Base-by-base conservation (phyloP, 176 grass and related monocot species). In the Chrysopogon serrulatus region DNA sequence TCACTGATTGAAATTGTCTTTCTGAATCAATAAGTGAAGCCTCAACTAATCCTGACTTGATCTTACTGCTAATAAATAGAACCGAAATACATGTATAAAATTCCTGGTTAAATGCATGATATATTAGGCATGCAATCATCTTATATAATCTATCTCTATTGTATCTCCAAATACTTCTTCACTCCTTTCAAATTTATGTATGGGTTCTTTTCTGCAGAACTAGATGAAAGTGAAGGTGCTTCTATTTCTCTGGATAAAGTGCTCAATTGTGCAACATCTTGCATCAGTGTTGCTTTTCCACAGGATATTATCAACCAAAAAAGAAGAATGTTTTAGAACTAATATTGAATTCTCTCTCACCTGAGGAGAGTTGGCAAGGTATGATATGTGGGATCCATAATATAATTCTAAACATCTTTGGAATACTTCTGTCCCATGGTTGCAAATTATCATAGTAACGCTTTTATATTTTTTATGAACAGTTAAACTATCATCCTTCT, bases 401-500 rank as follows among this genome's bases (percentile, higher is more conserved):
- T 87, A 79, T 89, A 76, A 80, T 71, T 87, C 5, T 74, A 19
- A 42, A 72, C 40, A 84, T 73, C 44, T 42, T 67, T 68, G 33
- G n/a, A 43, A 30, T 78, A 34, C 13, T 41, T 43, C 2, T 84
- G 11, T 57, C 63, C 65, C 19, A 82, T 85, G 56, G 62, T 85
- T 87, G 51, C 74, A 45, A 77, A 73, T 30, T 80, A 26, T 27
- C 12, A 73, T 77, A 33, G 65, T 83, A 39, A 80, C 77, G 1
- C 65, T 65, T 87, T 40, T 36, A 56, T 71, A 4, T 19, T 27
- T 47, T 90, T 48, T 91, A 72, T 86, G 54, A 73, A 23, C 90
- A 98, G 96, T 95, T 86, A 98, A 98, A 79, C 84, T 95, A 79
- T 91, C 96, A 10, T 90, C 70, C 7, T 98, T 98, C 86, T 95